Evolutionary conservation across 2,329 filamentous ascomycete species (phyloP).

Genomic region (Colletotrichum sublineola): DNA sequence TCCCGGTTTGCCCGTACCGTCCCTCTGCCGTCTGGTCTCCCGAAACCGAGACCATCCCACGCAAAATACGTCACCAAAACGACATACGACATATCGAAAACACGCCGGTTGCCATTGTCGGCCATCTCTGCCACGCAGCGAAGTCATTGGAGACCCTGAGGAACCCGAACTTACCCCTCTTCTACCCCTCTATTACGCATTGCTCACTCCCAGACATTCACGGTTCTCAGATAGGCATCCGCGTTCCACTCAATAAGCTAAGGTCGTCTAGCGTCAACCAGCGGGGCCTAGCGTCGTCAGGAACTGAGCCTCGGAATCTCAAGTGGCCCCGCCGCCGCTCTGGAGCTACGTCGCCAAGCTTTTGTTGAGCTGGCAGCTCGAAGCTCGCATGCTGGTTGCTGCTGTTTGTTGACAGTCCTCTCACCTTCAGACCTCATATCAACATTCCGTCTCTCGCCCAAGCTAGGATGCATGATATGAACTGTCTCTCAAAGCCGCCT

Average conservation of each 20-base stretch:
- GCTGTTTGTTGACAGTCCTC: slow-evolving; percentile 19
- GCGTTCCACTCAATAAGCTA: slow-evolving; percentile 39
- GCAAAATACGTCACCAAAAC: slow-evolving; percentile 35
- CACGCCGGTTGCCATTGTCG: not conserved
- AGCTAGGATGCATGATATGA: slow-evolving; percentile 9
- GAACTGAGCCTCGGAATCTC: slow-evolving; percentile 27
- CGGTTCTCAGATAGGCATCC: slow-evolving; percentile 11
- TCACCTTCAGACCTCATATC: not conserved
- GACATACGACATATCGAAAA: slow-evolving; percentile 16
- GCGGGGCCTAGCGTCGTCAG: slow-evolving; percentile 23
- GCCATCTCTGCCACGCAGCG: not conserved
- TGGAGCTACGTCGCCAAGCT: slow-evolving; percentile 28
- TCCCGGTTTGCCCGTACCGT: slow-evolving; percentile 17
- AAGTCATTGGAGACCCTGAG: slow-evolving; percentile 21
- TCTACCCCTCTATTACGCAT: slow-evolving; percentile 21
- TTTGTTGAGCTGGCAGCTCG: slow-evolving; percentile 26
- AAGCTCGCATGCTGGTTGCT: slow-evolving; percentile 1
- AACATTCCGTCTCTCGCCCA: not conserved
- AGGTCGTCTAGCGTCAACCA: slow-evolving; percentile 20
- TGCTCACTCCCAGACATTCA: slow-evolving; percentile 18
- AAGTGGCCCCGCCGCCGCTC: slow-evolving; percentile 21
- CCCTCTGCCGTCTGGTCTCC: slow-evolving; percentile 8
- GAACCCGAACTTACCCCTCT: slow-evolving; percentile 20
- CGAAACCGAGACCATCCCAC: slow-evolving; percentile 15
- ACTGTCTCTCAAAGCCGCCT: slow-evolving; percentile 14